Conservation (phyloP, 768 basidiomycete species). For the Calocera viscosa region DNA sequence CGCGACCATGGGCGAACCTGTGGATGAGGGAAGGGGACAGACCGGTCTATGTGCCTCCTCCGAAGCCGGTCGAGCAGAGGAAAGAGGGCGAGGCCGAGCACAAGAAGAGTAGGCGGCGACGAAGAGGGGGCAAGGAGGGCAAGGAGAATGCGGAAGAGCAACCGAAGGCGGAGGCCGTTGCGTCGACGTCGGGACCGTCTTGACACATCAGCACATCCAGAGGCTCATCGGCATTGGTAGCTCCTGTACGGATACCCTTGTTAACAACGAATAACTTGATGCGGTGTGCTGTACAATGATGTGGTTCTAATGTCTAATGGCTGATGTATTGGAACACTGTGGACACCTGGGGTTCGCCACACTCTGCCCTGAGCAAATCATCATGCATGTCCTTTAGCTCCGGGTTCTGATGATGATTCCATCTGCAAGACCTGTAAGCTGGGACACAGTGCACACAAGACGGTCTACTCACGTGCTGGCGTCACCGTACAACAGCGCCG, state of each 20-base stretch:
- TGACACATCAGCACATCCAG: not conserved
- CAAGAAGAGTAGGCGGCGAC: not conserved
- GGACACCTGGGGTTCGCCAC: slow-evolving; percentile 69
- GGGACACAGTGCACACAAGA: not conserved
- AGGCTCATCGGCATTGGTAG: too few relatives aligned
- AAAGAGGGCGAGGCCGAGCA: not conserved
- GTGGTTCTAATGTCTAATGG: slow-evolving; percentile 36
- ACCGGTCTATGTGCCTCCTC: not conserved
- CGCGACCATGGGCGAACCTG: not conserved
- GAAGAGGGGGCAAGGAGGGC: not conserved
- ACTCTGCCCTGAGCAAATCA: slow-evolving; percentile 83
- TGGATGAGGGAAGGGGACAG: not conserved
- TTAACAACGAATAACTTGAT: not conserved
- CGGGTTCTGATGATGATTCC: slow-evolving; percentile 92
- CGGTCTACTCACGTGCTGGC: slow-evolving; percentile 74
- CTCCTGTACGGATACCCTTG: not conserved
- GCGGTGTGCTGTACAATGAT: not conserved
- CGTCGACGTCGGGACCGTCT: not conserved
- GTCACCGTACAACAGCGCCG: slow-evolving; percentile 86
- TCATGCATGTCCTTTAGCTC: slow-evolving; percentile 89
- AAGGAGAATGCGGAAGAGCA: not conserved
- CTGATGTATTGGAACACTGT: slow-evolving; percentile 96
- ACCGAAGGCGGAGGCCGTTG: not conserved
- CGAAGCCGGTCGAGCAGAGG: not conserved
- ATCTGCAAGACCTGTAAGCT: slow-evolving; percentile 37